phyloP scores from a whole-genome alignment of 129 eudicot genomes.

The Arctium lappa region DNA sequence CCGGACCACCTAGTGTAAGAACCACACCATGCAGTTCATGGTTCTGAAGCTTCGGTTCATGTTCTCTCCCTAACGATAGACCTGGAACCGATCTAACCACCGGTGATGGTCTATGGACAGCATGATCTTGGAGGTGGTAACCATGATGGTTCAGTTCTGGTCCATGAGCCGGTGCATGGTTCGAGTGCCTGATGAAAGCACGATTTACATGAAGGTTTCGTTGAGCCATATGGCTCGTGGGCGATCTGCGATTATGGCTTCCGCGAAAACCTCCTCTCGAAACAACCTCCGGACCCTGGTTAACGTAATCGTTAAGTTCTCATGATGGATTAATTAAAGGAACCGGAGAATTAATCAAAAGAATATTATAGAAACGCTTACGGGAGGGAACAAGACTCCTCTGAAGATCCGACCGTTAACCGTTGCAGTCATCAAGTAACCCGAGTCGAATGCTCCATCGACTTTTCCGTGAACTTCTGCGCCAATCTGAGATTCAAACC shows the following conservation, averaged over 20 bases:
- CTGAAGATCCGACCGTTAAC: constrained; percentile 77
- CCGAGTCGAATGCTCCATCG: constrained; percentile 92
- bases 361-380: constrained; percentile 22
- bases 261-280: constrained; percentile 38
- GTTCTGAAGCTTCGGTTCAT: constrained; percentile 23
- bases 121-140: constrained; percentile 14
- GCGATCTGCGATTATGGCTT: constrained; percentile 34
- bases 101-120: constrained; percentile 35
- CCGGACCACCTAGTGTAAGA: constrained; percentile 80
- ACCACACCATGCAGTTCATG: constrained; percentile 82
- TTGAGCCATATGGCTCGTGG: constrained; percentile 33
- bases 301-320: background rate
- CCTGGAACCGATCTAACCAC: constrained; percentile 25
- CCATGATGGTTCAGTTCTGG: constrained; percentile 32
- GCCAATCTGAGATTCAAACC: constrained; percentile 55
- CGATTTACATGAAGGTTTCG: constrained; percentile 32
- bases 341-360: background rate
- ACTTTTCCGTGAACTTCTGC: constrained; percentile 89
- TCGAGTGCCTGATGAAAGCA: constrained; percentile 34
- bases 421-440: constrained; percentile 85
- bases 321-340: background rate
- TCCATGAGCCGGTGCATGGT: constrained; percentile 16
- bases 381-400: constrained; percentile 94
- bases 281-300: constrained; percentile 59
- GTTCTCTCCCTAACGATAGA: constrained; percentile 33